Conservation (phyloP, 2,329 filamentous ascomycete species). For the Arthroderma sp. region DNA sequence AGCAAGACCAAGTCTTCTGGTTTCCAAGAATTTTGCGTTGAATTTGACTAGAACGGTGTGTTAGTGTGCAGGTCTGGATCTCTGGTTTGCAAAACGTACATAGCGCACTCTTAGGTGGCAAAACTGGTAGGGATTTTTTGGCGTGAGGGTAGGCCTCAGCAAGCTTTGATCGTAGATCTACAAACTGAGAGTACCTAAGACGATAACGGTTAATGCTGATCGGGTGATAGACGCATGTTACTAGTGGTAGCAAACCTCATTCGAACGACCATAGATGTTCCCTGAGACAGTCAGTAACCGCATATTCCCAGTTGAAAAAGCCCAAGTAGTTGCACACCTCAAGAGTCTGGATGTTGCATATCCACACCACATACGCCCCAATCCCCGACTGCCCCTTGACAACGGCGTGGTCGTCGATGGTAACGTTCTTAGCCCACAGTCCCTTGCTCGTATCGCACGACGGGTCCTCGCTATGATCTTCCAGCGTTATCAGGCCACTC, state of each 20-base stretch:
- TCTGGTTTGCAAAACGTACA: constrained; percentile 42
- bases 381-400: constrained; percentile 48
- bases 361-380: constrained; percentile 95
- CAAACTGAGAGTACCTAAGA: constrained; percentile 81
- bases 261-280: constrained; percentile 46
- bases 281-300: constrained; percentile 28
- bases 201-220: neutral
- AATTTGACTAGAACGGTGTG: constrained; percentile 46
- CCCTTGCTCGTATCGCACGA: constrained; percentile 44
- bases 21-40: constrained; percentile 71
- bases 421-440: constrained; percentile 51
- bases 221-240: constrained; percentile 18
- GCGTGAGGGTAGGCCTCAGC: constrained; percentile 73
- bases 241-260: constrained; percentile 36
- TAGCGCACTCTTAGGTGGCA: constrained; percentile 85
- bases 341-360: constrained; percentile 74
- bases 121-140: constrained; percentile 68
- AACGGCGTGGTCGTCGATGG: constrained; percentile 51
- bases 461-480: constrained; percentile 51
- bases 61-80: constrained; percentile 14
- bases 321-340: constrained; percentile 47
- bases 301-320: constrained; percentile 2
- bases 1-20: constrained; percentile 65
- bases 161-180: constrained; percentile 62
- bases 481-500: constrained; percentile 43